These are phyloP conservation scores for Hypoxylon sp. DNA, from an alignment of 2,329 filamentous ascomycete genomes.

Conservation along the genomic window DNA sequence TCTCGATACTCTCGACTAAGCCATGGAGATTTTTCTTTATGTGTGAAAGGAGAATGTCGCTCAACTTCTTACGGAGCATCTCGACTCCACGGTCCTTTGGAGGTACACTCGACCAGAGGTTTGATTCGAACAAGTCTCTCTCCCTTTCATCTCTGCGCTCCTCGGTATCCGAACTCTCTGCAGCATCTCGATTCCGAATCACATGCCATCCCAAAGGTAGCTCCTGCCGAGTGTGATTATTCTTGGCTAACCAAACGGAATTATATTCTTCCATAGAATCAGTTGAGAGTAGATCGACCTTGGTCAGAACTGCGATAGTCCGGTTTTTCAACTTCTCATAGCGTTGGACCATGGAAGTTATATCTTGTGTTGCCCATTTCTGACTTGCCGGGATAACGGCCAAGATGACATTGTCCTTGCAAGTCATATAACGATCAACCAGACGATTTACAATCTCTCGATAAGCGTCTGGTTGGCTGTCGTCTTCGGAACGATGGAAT, in stretches of 20 bases:
- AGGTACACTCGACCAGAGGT: slow-evolving; percentile 51
- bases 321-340: slow-evolving; percentile 62
- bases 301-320: slow-evolving; percentile 72
- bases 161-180: slow-evolving; percentile 43
- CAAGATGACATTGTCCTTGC: slow-evolving; percentile 71
- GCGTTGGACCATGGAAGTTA: slow-evolving; percentile 61
- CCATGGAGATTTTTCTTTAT: slow-evolving; percentile 51
- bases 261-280: slow-evolving; percentile 58
- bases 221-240: slow-evolving; percentile 52
- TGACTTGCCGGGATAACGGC: slow-evolving; percentile 66
- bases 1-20: slow-evolving; percentile 51
- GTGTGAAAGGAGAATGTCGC: slow-evolving; percentile 54
- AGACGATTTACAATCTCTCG: slow-evolving; percentile 56
- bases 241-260: slow-evolving; percentile 57
- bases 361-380: slow-evolving; percentile 66
- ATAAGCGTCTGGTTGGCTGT: slow-evolving; percentile 53
- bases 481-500: slow-evolving; percentile 55
- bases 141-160: slow-evolving; percentile 55
- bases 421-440: slow-evolving; percentile 68
- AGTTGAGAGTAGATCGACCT: slow-evolving; percentile 62
- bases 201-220: slow-evolving; percentile 67
- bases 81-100: slow-evolving; percentile 55
- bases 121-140: slow-evolving; percentile 52
- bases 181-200: slow-evolving; percentile 63
- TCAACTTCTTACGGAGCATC: slow-evolving; percentile 57